A percentile compares a stretch with the other conserved stretches of the same genome.
Evolutionary conservation across 805 yeast genomes (phyloP).

Genomic region (Brettanomyces sp.): DNA sequence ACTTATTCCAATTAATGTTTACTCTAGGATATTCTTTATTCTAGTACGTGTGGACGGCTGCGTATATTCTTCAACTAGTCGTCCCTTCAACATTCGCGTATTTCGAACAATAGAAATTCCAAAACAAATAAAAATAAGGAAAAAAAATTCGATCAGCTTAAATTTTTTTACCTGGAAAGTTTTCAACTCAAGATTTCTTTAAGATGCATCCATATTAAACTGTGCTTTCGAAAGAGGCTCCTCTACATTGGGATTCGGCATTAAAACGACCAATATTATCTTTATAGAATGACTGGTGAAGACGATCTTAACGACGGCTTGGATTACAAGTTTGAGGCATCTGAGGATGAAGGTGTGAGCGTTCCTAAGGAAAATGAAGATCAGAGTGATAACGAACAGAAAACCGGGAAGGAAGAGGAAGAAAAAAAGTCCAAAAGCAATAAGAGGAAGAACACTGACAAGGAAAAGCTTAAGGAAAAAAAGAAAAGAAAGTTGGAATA

Average conservation of each 20-base stretch:
- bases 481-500: slow-evolving; percentile 60
- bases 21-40: too few species aligned
- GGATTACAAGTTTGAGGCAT: slow-evolving; percentile 34
- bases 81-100: neutral
- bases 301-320: slow-evolving; percentile 81
- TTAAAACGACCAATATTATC: too few species aligned
- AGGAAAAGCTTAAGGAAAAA: slow-evolving; percentile 46
- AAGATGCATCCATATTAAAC: neutral
- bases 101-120: neutral
- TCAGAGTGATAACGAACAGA: slow-evolving; percentile 4
- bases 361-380: slow-evolving; percentile 2
- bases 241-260: neutral
- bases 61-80: neutral
- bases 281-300: slow-evolving; percentile 20
- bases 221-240: neutral
- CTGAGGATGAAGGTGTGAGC: slow-evolving; percentile 26
- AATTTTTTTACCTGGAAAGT: slow-evolving; percentile 1
- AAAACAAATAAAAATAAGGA: too few species aligned
- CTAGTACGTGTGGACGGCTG: too few species aligned
- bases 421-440: slow-evolving; percentile 17
- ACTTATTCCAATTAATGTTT: too few species aligned
- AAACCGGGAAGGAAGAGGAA: slow-evolving; percentile 6
- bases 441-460: slow-evolving; percentile 20
- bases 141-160: too few species aligned
- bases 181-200: neutral